Base-by-base conservation (phyloP, 306 rosid species). In the Acacia acuminata region DNA sequence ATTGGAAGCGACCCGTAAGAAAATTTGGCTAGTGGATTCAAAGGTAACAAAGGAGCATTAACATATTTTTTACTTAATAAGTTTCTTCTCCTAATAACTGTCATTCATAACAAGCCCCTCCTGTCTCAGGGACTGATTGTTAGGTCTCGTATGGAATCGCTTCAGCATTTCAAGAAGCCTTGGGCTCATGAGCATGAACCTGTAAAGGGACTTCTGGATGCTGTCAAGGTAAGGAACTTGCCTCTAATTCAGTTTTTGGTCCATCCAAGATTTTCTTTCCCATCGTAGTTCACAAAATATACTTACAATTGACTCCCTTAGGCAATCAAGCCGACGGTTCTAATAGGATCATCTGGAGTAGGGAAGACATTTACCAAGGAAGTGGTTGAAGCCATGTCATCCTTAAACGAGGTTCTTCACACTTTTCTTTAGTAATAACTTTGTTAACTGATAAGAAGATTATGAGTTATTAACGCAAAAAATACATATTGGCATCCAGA, bases 121-220 rank as follows among this genome's bases (percentile, higher is more conserved):
- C 47, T 58, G 43, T 87, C 77, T 40, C 91, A 96, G 98, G 99
- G 99, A 47, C 85, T 96, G 83, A 93, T 96, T 76, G 96, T 96
- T 77, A 88, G 85, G 20, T 92, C 98, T 77, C 96, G 99, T 73
- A 0, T 84, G 34, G 92, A 82, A 72, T 92, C 96, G 27, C 96
- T 96, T 83, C 99, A 96, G 89, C 98, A 90, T 34, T 96, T 96
- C 75, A 96, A 96, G 90, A 89, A 89, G 91, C 97, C 98, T 50
- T 96, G 99, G 98, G 99, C 99, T 40, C 99, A 96, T 83, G 98
- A 91, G 61, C 99, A 94, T 86, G 92, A 92, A 69, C 93, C 94
- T 32, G 88, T 96, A 17, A 92, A 86, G 90, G 92, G 83, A 38
- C 97, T 96, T 75, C 82, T 88, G 20, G 90, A 87, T 34, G 98